Evolutionary conservation across 2,329 filamentous ascomycete genomes (phyloP).

Genomic region (Keithomyces neogunnii): DNA sequence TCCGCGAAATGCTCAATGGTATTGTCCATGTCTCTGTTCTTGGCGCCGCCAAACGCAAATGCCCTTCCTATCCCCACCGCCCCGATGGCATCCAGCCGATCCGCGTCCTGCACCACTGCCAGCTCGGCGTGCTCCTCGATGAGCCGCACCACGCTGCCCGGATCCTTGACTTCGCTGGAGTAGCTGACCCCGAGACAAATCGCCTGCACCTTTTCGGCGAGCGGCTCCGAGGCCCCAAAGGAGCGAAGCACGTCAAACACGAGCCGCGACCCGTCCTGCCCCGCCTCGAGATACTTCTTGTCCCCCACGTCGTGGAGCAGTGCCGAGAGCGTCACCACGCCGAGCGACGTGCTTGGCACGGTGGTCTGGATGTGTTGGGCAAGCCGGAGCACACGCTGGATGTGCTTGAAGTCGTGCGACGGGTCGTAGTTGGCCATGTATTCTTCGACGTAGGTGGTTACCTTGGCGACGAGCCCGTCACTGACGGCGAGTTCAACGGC

Average conservation of each 20-base stretch:
- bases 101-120: conserved; percentile 84
- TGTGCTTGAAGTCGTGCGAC: conserved; percentile 83
- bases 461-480: conserved; percentile 42
- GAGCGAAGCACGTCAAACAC: conserved; percentile 46
- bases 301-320: conserved; percentile 87
- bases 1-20: conserved; percentile 69
- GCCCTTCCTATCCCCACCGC: conserved; percentile 72
- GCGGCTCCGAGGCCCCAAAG: conserved; percentile 43
- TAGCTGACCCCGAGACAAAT: conserved; percentile 75
- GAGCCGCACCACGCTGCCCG: conserved; percentile 49
- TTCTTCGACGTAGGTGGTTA: conserved; percentile 54
- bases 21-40: conserved; percentile 48
- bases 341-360: conserved; percentile 30
- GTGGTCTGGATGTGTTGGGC: conserved; percentile 54
- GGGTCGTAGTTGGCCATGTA: conserved; percentile 76
- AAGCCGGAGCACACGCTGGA: conserved; percentile 69
- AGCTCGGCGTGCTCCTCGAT: conserved; percentile 51
- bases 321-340: conserved; percentile 58
- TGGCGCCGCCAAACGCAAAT: conserved; percentile 58
- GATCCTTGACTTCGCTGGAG: conserved; percentile 61
- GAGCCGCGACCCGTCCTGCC: conserved; percentile 47
- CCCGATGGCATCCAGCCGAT: conserved; percentile 84
- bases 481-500: conserved; percentile 17
- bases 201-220: conserved; percentile 60
- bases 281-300: conserved; percentile 62